A percentile compares a stretch with the other conserved stretches of the same genome.
Conservation (phyloP, 345 rosid genomes). For the Salix caprea region DNA sequence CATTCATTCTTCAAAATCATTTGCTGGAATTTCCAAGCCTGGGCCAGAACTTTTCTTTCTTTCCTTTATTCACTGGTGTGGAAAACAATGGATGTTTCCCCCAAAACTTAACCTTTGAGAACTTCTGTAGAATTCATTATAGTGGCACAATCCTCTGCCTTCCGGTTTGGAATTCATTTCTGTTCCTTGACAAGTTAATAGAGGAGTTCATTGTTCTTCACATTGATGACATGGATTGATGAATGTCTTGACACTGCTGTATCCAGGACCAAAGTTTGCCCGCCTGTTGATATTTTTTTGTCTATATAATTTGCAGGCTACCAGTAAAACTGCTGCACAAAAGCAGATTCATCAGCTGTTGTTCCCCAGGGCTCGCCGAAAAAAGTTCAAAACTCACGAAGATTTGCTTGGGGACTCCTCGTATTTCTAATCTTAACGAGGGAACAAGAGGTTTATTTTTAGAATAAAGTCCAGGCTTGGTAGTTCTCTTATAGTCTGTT, state of each 20-base stretch:
- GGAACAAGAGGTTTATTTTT: neutral
- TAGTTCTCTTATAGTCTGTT: neutral
- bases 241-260: neutral
- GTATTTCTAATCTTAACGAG: neutral
- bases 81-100: no score
- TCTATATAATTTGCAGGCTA: constrained; percentile 45
- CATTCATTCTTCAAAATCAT: neutral
- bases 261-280: neutral
- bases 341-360: constrained; percentile 79
- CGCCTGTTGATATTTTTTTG: neutral
- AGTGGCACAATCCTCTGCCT: neutral
- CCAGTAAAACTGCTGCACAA: constrained; percentile 67
- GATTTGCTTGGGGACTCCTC: constrained; percentile 33
- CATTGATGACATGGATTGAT: neutral
- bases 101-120: neutral
- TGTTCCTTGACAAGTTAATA: neutral
- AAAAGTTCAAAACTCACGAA: constrained; percentile 53
- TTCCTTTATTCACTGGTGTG: neutral
- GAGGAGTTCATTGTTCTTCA: neutral
- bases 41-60: neutral
- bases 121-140: neutral
- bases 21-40: neutral
- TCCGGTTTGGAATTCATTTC: neutral
- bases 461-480: constrained; percentile 4
- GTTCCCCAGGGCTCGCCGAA: constrained; percentile 74